Conservation (phyloP, 2,329 filamentous ascomycete species). For the Hymenoscyphus fructigenus region DNA sequence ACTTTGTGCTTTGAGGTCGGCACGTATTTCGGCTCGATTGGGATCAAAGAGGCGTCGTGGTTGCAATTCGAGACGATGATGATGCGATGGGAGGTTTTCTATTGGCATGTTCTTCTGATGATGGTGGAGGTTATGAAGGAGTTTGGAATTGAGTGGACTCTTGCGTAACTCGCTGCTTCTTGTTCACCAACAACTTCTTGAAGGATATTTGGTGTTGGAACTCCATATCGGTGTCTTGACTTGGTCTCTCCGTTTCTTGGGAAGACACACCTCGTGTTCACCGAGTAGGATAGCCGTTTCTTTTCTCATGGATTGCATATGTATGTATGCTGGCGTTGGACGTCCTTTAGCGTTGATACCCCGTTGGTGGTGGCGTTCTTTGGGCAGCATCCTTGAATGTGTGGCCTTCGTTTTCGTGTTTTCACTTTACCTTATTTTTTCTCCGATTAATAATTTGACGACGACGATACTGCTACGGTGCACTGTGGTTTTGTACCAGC, state of each 20-base stretch:
- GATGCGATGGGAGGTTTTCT: not conserved
- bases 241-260: not conserved
- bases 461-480: not conserved
- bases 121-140: not conserved
- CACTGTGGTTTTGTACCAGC: not conserved
- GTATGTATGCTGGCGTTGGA: not conserved
- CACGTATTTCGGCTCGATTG: not conserved
- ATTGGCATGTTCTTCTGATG: not conserved
- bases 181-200: not conserved
- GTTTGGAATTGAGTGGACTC: not conserved
- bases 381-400: not conserved
- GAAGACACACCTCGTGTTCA: not conserved
- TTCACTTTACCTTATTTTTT: not conserved
- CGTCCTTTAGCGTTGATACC: not conserved
- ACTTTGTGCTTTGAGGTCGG: not conserved
- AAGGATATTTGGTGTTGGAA: not conserved
- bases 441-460: not conserved
- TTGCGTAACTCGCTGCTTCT: not conserved
- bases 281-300: not conserved
- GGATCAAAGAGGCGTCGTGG: not conserved
- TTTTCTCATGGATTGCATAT: not conserved
- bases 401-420: not conserved
- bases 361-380: not conserved
- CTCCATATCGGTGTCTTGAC: not conserved
- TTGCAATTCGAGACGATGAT: not conserved